Conservation (phyloP, 2,329 filamentous ascomycete genomes). For the Cryphonectria radicalis region DNA sequence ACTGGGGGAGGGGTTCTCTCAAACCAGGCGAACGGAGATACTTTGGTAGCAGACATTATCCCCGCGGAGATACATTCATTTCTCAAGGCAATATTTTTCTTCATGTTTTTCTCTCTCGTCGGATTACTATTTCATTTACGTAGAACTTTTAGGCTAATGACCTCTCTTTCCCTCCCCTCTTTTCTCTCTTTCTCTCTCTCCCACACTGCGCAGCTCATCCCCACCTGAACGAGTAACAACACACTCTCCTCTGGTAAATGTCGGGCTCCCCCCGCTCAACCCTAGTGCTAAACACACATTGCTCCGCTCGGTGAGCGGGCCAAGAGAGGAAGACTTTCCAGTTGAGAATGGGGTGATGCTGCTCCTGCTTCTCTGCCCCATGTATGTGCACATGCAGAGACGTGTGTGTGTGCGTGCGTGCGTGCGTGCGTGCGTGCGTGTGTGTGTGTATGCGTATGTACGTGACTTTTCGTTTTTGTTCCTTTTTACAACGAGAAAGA, state of each 20-base stretch:
- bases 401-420: neutral
- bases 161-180: neutral
- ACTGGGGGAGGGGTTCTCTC: neutral
- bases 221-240: neutral
- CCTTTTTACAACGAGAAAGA: conserved; percentile 10
- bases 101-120: neutral
- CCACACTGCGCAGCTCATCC: neutral
- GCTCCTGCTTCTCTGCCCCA: neutral
- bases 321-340: neutral
- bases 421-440: neutral
- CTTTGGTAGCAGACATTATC: neutral
- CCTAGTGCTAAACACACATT: conserved; percentile 7
- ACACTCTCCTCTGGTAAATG: neutral
- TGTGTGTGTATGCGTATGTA: conserved; percentile 9
- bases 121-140: conserved; percentile 28
- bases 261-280: neutral
- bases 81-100: neutral
- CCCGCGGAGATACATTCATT: neutral
- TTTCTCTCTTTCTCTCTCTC: too few species aligned
- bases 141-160: conserved; percentile 11
- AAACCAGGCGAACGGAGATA: neutral
- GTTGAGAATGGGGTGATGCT: neutral
- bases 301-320: neutral
- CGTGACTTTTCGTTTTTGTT: conserved; percentile 3
- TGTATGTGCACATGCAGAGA: neutral